phyloP scores from a whole-genome alignment of 305 asterid species.

The Solanum hybrid region DNA sequence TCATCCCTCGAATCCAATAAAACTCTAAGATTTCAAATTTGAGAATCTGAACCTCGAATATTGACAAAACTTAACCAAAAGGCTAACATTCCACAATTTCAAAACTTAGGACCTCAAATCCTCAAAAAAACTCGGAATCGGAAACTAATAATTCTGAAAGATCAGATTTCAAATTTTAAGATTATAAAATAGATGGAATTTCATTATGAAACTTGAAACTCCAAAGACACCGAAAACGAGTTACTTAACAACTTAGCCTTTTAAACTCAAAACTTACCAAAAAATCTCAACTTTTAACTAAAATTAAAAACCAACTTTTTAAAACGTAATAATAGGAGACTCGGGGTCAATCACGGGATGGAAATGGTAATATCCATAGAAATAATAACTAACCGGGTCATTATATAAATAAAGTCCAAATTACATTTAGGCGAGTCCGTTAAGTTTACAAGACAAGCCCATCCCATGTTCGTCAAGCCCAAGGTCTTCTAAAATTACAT shows the following conservation, averaged over 20 bases:
- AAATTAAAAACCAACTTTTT: too few relatives aligned
- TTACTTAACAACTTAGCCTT: not conserved
- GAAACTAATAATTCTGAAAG: too few relatives aligned
- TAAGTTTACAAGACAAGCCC: not conserved
- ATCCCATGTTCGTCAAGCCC: not conserved
- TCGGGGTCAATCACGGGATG: not conserved
- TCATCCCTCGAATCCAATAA: not conserved
- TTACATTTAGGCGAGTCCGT: not conserved
- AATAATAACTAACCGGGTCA: not conserved
- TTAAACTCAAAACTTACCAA: not conserved
- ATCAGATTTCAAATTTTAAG: too few relatives aligned
- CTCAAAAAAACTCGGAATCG: not conserved
- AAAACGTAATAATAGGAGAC: not conserved
- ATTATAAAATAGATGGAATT: not conserved
- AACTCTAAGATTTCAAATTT: not conserved
- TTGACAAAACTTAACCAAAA: not conserved
- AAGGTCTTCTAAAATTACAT: not conserved
- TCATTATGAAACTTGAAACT: too few relatives aligned
- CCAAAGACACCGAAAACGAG: not conserved
- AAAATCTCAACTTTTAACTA: not conserved
- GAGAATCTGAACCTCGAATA: not conserved
- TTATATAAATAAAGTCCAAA: not conserved
- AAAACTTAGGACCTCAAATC: not conserved
- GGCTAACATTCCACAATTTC: not conserved
- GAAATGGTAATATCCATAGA: not conserved